Evolutionary conservation across 2,329 filamentous ascomycete genomes (phyloP).

Genomic region (Claviceps cyperi): DNA sequence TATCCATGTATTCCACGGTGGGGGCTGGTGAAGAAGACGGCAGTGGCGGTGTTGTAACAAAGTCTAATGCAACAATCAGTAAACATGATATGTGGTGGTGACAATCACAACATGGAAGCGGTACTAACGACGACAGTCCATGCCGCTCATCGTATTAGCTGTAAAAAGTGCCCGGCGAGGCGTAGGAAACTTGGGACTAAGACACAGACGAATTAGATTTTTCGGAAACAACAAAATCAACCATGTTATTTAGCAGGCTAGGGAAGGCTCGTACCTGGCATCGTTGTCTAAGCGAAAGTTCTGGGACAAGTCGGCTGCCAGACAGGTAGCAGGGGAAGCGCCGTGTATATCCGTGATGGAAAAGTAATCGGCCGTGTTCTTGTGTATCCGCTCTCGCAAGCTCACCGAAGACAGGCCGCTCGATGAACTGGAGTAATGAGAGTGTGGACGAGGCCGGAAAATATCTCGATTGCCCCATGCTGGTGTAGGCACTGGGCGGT

Average conservation of each 20-base stretch:
- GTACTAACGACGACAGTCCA: constrained; percentile 20
- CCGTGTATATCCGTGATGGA: constrained; percentile 61
- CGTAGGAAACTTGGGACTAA: constrained; percentile 26
- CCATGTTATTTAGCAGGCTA: neutral
- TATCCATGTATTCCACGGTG: constrained; percentile 70
- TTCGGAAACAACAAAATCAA: neutral
- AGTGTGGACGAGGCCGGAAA: constrained; percentile 34
- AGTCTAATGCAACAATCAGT: constrained; percentile 32
- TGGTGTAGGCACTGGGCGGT: constrained; percentile 48
- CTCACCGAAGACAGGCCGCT: constrained; percentile 55
- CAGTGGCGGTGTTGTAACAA: constrained; percentile 70
- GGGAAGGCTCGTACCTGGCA: constrained; percentile 49
- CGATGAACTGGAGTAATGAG: constrained; percentile 34
- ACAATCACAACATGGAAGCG: neutral
- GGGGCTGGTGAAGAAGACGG: constrained; percentile 67
- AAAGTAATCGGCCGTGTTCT: constrained; percentile 62
- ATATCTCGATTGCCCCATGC: constrained; percentile 44
- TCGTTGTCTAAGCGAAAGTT: constrained; percentile 87
- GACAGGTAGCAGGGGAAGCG: constrained; percentile 78
- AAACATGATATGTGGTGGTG: neutral
- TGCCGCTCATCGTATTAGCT: constrained; percentile 21
- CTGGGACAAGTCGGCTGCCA: constrained; percentile 88
- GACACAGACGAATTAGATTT: neutral
- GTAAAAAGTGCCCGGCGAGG: constrained; percentile 27
- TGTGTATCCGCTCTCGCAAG: constrained; percentile 59